Percentiles rank a stretch among this genome's conserved stretches.
Evolutionary conservation across 2,329 filamentous ascomycete genomes (phyloP).

Genomic region (Pseudocercospora musae): DNA sequence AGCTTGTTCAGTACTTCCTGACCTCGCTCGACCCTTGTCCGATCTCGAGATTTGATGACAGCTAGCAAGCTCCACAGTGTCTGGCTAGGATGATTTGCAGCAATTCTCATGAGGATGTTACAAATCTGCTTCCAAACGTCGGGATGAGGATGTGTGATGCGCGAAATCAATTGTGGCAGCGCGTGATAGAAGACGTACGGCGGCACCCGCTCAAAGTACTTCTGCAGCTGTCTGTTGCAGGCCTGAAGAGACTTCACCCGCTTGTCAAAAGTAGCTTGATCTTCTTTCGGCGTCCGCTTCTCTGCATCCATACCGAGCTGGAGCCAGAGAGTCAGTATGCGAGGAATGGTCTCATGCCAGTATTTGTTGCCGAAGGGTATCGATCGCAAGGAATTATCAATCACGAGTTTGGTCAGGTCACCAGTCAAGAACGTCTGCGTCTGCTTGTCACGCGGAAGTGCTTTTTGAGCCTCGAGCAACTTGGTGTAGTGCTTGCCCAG

Average conservation of each 20-base stretch:
- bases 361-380: conserved; percentile 90
- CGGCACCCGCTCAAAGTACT: conserved; percentile 70
- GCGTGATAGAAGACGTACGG: conserved; percentile 78
- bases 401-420: conserved; percentile 80
- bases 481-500: conserved; percentile 97
- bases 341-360: conserved; percentile 88
- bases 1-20: conserved; percentile 34
- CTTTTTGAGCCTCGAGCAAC: conserved; percentile 82
- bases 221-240: conserved; percentile 72
- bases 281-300: conserved; percentile 43
- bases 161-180: conserved; percentile 89
- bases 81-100: conserved; percentile 82
- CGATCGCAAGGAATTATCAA: conserved; percentile 89
- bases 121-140: conserved; percentile 74
- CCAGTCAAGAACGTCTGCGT: conserved; percentile 59
- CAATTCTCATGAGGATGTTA: conserved; percentile 80
- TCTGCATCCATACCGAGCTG: conserved; percentile 73
- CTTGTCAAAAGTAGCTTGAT: conserved; percentile 45
- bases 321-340: conserved; percentile 89
- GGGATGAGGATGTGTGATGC: conserved; percentile 80
- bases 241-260: conserved; percentile 65
- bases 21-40: conserved; percentile 61
- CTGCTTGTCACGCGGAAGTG: conserved; percentile 71
- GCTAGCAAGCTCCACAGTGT: conserved; percentile 88
- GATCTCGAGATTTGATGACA: conserved; percentile 75